A percentile compares a stretch with the other conserved stretches of the same genome.
Conservation (phyloP, 345 rosid species). For the Eucalyptus urophylla region DNA sequence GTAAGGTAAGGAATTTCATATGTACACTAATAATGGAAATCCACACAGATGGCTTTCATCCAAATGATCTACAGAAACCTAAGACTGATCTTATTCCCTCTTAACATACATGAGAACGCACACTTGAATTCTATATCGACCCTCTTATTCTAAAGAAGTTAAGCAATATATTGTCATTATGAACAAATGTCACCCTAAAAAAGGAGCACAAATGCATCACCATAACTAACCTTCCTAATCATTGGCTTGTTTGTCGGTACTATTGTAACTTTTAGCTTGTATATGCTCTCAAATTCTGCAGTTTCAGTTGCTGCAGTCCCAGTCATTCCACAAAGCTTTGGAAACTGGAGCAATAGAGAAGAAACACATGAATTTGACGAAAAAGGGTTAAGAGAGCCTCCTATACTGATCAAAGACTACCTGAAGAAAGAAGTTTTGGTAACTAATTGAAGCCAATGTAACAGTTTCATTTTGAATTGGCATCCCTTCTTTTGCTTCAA, state of each 20-base stretch:
- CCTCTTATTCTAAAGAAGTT: neutral
- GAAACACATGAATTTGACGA: neutral
- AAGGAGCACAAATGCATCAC: neutral
- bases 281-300: conserved; percentile 97
- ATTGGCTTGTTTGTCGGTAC: conserved; percentile 96
- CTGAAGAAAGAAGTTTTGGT: conserved; percentile 98
- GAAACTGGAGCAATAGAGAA: conserved; percentile 41
- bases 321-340: conserved; percentile 98
- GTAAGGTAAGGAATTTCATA: neutral
- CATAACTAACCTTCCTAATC: conserved; percentile 73
- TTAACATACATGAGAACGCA: neutral
- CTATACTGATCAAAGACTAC: conserved; percentile 22
- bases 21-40: neutral
- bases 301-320: conserved; percentile 98
- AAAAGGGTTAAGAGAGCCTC: neutral
- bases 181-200: neutral
- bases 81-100: neutral
- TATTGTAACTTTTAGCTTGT: conserved; percentile 91
- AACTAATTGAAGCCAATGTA: conserved; percentile 93
- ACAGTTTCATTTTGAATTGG: conserved; percentile 97
- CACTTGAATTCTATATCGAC: neutral
- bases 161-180: neutral
- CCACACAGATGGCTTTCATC: neutral
- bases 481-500: conserved; percentile 94
- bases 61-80: neutral